phyloP scores from a whole-genome alignment of 345 rosid genomes.

The Hibiscus trionum region DNA sequence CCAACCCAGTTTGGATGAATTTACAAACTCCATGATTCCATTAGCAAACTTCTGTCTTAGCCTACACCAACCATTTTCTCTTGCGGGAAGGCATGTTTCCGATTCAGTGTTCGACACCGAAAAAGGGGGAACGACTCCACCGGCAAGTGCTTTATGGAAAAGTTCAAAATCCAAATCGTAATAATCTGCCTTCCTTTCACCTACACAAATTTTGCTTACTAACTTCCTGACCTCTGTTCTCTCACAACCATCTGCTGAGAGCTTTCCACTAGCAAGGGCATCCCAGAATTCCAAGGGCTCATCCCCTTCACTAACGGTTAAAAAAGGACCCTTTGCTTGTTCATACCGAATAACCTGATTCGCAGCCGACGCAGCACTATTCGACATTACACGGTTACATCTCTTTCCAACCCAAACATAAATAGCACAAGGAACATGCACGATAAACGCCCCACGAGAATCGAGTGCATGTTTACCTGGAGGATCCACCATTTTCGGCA shows the following conservation, averaged over 20 bases:
- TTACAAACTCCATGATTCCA: conserved; percentile 46
- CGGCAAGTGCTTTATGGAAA: conserved; percentile 52
- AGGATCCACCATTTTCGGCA: conserved; percentile 49
- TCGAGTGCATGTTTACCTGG: conserved; percentile 42
- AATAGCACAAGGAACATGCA: conserved; percentile 49
- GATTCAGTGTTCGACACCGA: conserved; percentile 34
- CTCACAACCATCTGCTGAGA: conserved; percentile 23
- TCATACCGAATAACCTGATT: conserved; percentile 59
- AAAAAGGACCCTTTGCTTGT: conserved; percentile 44
- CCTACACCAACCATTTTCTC: conserved; percentile 63
- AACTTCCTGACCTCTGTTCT: conserved; percentile 18
- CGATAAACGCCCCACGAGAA: conserved; percentile 61
- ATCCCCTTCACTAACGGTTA: conserved; percentile 46
- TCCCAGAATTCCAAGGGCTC: conserved; percentile 62
- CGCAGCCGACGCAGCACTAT: conserved; percentile 52
- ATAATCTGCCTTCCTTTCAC: conserved; percentile 26
- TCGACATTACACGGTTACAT: conserved; percentile 36
- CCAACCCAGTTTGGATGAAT: conserved; percentile 31
- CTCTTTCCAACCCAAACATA: conserved; percentile 56
- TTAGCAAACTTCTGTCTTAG: conserved; percentile 53
- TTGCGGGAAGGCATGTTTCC: conserved; percentile 59
- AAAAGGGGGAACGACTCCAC: conserved; percentile 62
- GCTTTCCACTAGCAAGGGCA: conserved; percentile 34
- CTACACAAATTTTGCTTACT: conserved; percentile 2
- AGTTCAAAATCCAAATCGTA: conserved; percentile 60